Evolutionary conservation across 352 stramenopile species (phyloP).

Genomic region (Phytophthora agathidicida): DNA sequence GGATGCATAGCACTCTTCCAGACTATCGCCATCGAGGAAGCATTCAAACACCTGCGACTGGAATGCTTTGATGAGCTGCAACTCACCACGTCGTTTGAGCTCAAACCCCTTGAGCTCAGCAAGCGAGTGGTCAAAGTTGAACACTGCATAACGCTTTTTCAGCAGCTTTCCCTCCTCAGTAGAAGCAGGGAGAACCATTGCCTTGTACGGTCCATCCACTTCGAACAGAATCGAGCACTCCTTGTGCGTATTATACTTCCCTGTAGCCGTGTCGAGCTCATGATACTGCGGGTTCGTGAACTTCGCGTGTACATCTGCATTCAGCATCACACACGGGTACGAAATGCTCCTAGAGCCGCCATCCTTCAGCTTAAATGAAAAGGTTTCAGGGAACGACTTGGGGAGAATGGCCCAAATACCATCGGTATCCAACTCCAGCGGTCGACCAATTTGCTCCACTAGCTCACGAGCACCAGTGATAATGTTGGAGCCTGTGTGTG

Average conservation of each 20-base stretch:
- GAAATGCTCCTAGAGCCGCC: constrained; percentile 89
- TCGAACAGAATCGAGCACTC: constrained; percentile 99
- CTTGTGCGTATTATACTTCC: constrained; percentile 92
- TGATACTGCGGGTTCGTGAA: constrained; percentile 99
- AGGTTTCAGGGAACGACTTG: constrained; percentile 97
- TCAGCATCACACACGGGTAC: constrained; percentile 99
- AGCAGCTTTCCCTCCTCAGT: constrained; percentile 98
- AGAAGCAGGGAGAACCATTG: constrained; percentile 98
- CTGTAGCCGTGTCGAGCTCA: constrained; percentile 55
- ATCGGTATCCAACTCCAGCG: constrained; percentile 99
- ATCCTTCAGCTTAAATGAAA: constrained; percentile 89
- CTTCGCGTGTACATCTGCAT: constrained; percentile 97
- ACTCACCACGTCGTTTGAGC: constrained; percentile 97
- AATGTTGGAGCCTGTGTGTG: constrained; percentile 97
- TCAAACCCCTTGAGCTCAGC: constrained; percentile 95
- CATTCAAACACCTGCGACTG: constrained; percentile 98
- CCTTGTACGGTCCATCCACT: constrained; percentile 98
- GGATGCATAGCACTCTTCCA: constrained; percentile 96
- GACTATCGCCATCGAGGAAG: constrained; percentile 94
- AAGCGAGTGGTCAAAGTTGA: constrained; percentile 84
- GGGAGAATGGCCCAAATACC: constrained; percentile 99
- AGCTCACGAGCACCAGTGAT: constrained; percentile 96
- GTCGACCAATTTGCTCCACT: constrained; percentile 95
- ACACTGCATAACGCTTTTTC: constrained; percentile 97
- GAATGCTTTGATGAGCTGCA: constrained; percentile 99